Conservation (phyloP, 2,329 filamentous ascomycete genomes). For the Aspergillus thermomutatus region DNA sequence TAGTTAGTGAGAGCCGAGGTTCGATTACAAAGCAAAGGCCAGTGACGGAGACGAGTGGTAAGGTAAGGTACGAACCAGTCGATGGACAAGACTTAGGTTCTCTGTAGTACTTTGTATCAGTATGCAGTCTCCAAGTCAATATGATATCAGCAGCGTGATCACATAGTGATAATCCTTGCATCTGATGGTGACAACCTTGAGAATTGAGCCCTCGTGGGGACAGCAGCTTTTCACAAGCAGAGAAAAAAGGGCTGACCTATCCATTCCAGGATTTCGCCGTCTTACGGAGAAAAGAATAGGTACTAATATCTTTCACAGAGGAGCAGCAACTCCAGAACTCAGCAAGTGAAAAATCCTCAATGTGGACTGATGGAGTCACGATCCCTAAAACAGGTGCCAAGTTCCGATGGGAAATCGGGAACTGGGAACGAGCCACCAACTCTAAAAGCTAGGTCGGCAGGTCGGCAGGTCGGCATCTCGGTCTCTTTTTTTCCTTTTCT, state of each 20-base stretch:
- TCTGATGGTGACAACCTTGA: too few species aligned
- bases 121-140: neutral
- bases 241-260: too few species aligned
- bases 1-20: too few species aligned
- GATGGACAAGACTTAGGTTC: neutral
- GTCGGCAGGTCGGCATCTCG: conserved; percentile 22
- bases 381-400: neutral
- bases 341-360: neutral
- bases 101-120: neutral
- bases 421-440: neutral
- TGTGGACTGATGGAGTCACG: neutral
- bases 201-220: neutral
- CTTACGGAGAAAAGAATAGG: conserved; percentile 8
- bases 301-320: too few species aligned
- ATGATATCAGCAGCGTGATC: neutral
- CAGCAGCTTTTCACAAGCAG: neutral
- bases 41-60: neutral
- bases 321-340: too few species aligned
- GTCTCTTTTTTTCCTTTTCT: neutral
- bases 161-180: neutral
- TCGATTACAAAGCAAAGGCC: neutral
- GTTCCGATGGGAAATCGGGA: neutral
- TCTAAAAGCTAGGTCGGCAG: conserved; percentile 2
- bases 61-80: neutral
- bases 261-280: conserved; percentile 4